A percentile compares a stretch with the other conserved stretches of the same genome.
Evolutionary conservation across 768 basidiomycete genomes (phyloP).

Genomic region (Lactarius psammicola): DNA sequence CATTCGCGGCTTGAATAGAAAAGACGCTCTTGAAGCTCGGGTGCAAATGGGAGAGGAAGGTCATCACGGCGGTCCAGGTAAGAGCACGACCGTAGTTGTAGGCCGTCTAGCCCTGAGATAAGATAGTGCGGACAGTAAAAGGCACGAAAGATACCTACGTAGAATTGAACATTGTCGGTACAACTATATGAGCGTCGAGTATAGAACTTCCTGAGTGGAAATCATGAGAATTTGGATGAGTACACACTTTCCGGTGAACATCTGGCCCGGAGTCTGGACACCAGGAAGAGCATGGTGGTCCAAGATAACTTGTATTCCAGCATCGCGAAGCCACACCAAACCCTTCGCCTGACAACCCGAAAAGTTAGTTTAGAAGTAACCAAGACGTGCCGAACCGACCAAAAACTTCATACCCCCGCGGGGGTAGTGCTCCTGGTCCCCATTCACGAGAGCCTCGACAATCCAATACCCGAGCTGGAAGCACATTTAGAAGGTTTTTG

Average conservation of each 20-base stretch:
- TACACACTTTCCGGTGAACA: conserved; percentile 66
- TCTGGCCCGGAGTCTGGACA: conserved; percentile 56
- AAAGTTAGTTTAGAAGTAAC: conserved; percentile 4
- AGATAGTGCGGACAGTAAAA: conserved; percentile 2
- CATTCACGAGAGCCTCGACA: conserved; percentile 66
- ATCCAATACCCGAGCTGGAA: conserved; percentile 79
- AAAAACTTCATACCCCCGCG: conserved; percentile 66
- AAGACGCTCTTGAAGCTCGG: conserved; percentile 63
- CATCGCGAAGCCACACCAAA: conserved; percentile 53
- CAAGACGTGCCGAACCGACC: conserved; percentile 36
- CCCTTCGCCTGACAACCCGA: conserved; percentile 52
- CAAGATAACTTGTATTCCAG: conserved; percentile 65
- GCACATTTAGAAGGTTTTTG: neutral
- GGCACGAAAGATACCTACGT: conserved; percentile 43
- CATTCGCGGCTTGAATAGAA: conserved; percentile 74
- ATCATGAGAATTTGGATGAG: neutral
- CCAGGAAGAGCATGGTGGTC: conserved; percentile 74
- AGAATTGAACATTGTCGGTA: conserved; percentile 67
- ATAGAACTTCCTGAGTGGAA: neutral
- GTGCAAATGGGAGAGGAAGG: conserved; percentile 66
- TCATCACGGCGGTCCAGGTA: conserved; percentile 82
- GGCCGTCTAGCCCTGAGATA: conserved; percentile 47
- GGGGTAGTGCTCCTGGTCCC: conserved; percentile 59
- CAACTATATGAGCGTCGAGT: conserved; percentile 44
- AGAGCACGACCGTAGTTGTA: conserved; percentile 76